A percentile compares a stretch with the other conserved stretches of the same genome.
Conservation (phyloP, 805 yeast genomes). For the Sugiyamaella chiloensis region DNA sequence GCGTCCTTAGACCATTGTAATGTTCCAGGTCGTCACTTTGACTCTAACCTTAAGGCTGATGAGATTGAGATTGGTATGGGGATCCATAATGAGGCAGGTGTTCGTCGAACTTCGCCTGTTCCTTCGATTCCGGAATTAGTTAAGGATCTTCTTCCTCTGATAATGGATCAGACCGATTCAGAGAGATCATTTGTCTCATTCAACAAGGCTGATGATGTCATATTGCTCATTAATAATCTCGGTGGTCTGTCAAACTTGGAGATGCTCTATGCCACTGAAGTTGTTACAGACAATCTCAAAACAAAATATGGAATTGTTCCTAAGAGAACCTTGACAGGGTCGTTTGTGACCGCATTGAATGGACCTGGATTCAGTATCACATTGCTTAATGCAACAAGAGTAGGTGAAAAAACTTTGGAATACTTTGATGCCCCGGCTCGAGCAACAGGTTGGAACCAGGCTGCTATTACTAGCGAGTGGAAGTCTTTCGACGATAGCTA, state of each 20-base stretch:
- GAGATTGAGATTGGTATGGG: constrained; percentile 94
- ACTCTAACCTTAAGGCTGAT: constrained; percentile 48
- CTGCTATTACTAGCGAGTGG: constrained; percentile 34
- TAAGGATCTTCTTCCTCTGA: constrained; percentile 53
- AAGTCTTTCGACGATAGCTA: constrained; percentile 12
- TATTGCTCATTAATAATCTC: constrained; percentile 73
- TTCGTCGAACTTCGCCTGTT: constrained; percentile 57
- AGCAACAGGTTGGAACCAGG: constrained; percentile 77
- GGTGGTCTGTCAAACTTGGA: constrained; percentile 89
- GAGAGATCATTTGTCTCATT: constrained; percentile 84
- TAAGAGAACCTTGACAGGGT: constrained; percentile 65
- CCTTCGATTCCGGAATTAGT: constrained; percentile 67
- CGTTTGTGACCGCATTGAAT: constrained; percentile 83
- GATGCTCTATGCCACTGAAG: constrained; percentile 65
- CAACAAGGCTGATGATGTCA: constrained; percentile 53
- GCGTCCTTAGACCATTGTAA: constrained; percentile 86
- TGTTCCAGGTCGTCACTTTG: constrained; percentile 76
- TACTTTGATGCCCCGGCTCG: constrained; percentile 68
- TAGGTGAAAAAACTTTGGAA: constrained; percentile 43
- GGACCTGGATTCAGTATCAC: constrained; percentile 92
- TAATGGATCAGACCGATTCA: constrained; percentile 58
- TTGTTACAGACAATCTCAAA: constrained; percentile 50
- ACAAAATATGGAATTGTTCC: constrained; percentile 56
- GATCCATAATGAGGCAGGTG: constrained; percentile 93
- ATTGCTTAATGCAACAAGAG: constrained; percentile 62